Evolutionary conservation across 2,329 filamentous ascomycete genomes (phyloP), one percentile per base, ranked within the genome.

Genomic region (Colletotrichum sublineola): DNA sequence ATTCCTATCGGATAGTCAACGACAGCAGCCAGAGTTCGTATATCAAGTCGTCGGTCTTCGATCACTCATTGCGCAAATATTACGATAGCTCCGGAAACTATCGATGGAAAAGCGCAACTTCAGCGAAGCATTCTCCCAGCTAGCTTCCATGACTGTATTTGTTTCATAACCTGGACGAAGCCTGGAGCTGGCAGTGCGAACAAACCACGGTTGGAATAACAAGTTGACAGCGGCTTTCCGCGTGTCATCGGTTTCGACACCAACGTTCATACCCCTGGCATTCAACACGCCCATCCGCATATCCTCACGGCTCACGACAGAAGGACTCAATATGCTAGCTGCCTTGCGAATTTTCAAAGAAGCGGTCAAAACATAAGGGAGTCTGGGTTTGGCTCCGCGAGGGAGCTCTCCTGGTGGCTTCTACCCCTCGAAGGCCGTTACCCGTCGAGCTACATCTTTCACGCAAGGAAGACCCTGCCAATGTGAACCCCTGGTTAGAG

Each of bases 201-300:
- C 31, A 29, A 67, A n/a, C 12, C n/a, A 29, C n/a, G 56, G 9
- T 50, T 48, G 55, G 56, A 31, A 46, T 46, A 61, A 36, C 15
- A 33, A 63, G 20, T 69, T 64, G 70, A 72, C 70, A 69, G 66
- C 66, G 60, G 70, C 65, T 55, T 42, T n/a, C 55, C 55, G 66
- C 70, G 53, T 72, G 53, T 65, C 63, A 42, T 61, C 38, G 64
- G 46, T 61, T 68, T 64, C 61, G 33, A 61, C 29, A 15, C 48
- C 46, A 61, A 60, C 29, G 40, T 69, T 36, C 58, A 61, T 33
- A 42, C 29, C 33, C 61, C 55, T 60, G 60, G 40, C 55, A 33
- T 65, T 33, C 11, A 42, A 64, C 52, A 40, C 69, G 33, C 48
- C 36, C 60, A 72, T 50, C 46, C 60, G 53, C 52, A 44, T 63